phyloP scores from a whole-genome alignment of 176 grass and related monocot species.

The Triticum aestivum region IWGSC_CS_RefSeq_v2.1 NC_057799.1:348374324-348374823 shows the following conservation, averaged over 20 bases:
- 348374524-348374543: conserved; percentile 96
- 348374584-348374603: conserved; percentile 89
- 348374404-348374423: conserved; percentile 19
- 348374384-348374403: conserved; percentile 67
- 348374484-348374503: conserved; percentile 92
- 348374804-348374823: neutral
- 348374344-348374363: conserved; percentile 89
- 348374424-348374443: neutral
- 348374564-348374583: conserved; percentile 96
- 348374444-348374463: conserved; percentile 1
- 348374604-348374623: conserved; percentile 66
- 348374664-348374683: conserved; percentile 9
- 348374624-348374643: conserved; percentile 20
- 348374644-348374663: neutral
- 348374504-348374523: conserved; percentile 89
- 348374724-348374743: neutral
- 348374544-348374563: conserved; percentile 87
- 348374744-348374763: neutral
- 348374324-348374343: conserved; percentile 97
- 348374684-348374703: neutral
- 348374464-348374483: conserved; percentile 17
- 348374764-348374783: conserved; percentile 10
- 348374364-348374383: conserved; percentile 79
- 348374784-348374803: neutral
- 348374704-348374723: neutral